Evolutionary conservation across 176 grass and related monocot genomes (phyloP), one percentile per base, ranked within the genome.

Genomic region (maize (Zea mays)): DNA sequence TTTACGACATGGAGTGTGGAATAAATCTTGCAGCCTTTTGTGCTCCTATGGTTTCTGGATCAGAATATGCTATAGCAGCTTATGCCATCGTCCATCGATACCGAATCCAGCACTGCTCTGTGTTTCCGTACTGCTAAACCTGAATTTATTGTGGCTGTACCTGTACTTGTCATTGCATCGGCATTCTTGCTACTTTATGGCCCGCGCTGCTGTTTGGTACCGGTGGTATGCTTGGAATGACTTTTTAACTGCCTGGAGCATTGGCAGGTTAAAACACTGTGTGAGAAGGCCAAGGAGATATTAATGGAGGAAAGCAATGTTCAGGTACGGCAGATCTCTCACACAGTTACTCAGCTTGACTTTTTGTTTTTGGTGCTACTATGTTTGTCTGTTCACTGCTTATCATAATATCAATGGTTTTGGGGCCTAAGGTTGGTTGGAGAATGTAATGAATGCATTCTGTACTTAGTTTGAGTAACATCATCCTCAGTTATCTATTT

Each of bases 221-320:
- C 6, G 8, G 58, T 20, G 11, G 2, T 41, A 58, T 44, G 70
- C 12, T 9, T 36, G 35, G 12, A 36, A 72, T 52, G 5, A 10
- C 10, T 46, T 10, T 17, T 27, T 50, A 58, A 48, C 57, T 72
- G 61, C 52, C 39, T 34, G 13, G 50, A 17, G 33, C 49, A 8
- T 5, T 67, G 43, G 2, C 85, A 97, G 93, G 93, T 97, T 83
- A 86, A 72, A 69, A 54, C 48, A 7, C 74, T 96, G 60, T 96
- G 93, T 45, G 87, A 92, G 67, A 92, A 93, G 90, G 90, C 90
- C 10, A 97, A 97, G 76, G 93, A 97, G 72, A 87, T 97, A 71
- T 84, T 97, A 75, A 92, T 92, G 87, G 85, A 92, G 15, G 93
- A 92, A 86, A 93, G 85, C 77, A 97, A 93, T 84, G 87, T 97